Base-by-base conservation (phyloP, 345 rosid genomes). In the Citrus sinensis region DNA sequence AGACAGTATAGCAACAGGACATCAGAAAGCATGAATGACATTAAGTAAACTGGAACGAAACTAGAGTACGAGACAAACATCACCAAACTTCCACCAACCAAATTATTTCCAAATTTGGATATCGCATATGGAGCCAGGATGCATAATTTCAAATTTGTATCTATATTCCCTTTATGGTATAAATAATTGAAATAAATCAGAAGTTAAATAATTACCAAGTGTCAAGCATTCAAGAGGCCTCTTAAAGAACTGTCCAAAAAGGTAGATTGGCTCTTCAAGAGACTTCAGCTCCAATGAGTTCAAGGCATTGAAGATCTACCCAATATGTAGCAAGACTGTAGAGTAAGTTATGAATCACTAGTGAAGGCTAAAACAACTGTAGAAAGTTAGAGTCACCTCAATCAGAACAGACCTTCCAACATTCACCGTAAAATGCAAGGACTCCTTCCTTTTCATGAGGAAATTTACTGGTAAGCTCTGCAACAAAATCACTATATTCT, bases 251-350 rank as follows among this genome's bases (percentile, higher is more conserved):
- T 96, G 99, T 70, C 97, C 97, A 63, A 92, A 91, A 74, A 94
- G 93, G 87, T 92, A 96, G 82, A 96, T 78, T 78, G 99, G 98
- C 84, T 96, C 98, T 87, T 96, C 98, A 5, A 96, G 91, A 7
- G 99, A 95, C 90, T 94, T 96, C 67, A 96, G 77, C 69, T 96
- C 93, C 91, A 96, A 80, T 0, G 98, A 91, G 83, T 96, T 96
- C 83, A 96, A 86, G 49, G 98, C 86, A 81, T 92, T 96, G 81
- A 91, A 96, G 78, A 96, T 88, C 98, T 96, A 82, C 67, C 64
- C 82, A 80, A 73, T 8, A 74, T 34, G 71, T 51, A 54, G 76
- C 17, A 71, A 78, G 25, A 49, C 25, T 29, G n/a, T 20, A 60
- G 77, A 19, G 63, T 76, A 20, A 84, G 85, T 59, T 66, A 81